Percentiles rank a stretch among this genome's conserved stretches.
phyloP scores from a whole-genome alignment of 2,329 filamentous ascomycete genomes.

The Fusarium sp. region DNA sequence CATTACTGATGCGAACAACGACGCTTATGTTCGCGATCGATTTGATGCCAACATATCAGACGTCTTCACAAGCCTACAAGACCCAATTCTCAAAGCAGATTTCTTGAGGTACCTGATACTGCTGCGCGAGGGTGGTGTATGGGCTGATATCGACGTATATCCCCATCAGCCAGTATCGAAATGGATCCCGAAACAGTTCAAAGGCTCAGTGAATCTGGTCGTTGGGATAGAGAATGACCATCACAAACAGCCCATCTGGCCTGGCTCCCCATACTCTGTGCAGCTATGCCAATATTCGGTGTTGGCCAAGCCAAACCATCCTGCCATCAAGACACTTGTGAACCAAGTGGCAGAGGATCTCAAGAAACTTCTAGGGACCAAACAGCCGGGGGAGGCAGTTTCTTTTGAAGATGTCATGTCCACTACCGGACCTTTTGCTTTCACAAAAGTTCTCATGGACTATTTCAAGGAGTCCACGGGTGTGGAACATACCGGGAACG shows the following conservation, averaged over 20 bases:
- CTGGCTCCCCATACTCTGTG: slow-evolving; percentile 73
- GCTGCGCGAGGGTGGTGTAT: slow-evolving; percentile 75
- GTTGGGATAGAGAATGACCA: slow-evolving; percentile 76
- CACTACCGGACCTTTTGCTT: slow-evolving; percentile 45
- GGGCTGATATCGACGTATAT: slow-evolving; percentile 73
- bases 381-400: slow-evolving; percentile 12
- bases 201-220: slow-evolving; percentile 69
- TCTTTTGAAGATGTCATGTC: slow-evolving; percentile 46
- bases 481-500: slow-evolving; percentile 41
- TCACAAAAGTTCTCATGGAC: slow-evolving; percentile 45
- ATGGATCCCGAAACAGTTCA: slow-evolving; percentile 66
- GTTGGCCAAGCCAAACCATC: slow-evolving; percentile 76
- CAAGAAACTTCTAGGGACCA: slow-evolving; percentile 27
- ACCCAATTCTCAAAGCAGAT: slow-evolving; percentile 65
- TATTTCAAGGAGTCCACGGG: slow-evolving; percentile 41
- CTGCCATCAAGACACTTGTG: slow-evolving; percentile 72
- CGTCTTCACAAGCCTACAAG: slow-evolving; percentile 57
- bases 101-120: slow-evolving; percentile 70
- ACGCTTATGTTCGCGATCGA: slow-evolving; percentile 65
- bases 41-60: slow-evolving; percentile 67
- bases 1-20: slow-evolving; percentile 41
- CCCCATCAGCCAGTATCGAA: slow-evolving; percentile 71
- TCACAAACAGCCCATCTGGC: slow-evolving; percentile 49
- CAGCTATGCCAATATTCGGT: slow-evolving; percentile 82
- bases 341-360: slow-evolving; percentile 64